Evolutionary conservation across 2,329 filamentous ascomycete genomes (phyloP).

Genomic region (Colletotrichum musae): DNA sequence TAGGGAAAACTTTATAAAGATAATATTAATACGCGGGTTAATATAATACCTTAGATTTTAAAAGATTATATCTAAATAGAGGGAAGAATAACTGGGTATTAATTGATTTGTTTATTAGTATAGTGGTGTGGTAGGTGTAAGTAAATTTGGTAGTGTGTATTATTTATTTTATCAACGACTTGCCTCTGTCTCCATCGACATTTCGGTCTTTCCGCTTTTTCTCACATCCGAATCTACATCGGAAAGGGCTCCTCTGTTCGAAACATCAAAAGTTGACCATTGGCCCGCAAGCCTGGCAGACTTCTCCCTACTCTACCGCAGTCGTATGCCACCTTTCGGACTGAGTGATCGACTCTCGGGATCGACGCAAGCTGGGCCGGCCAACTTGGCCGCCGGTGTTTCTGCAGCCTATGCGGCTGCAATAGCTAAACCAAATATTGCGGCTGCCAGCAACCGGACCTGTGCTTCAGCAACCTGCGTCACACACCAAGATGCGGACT

Average conservation of each 20-base stretch:
- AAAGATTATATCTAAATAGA: too few relatives aligned
- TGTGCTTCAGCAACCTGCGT: neutral
- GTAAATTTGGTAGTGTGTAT: too few relatives aligned
- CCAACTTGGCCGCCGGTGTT: slow-evolving; percentile 10
- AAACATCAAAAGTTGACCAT: neutral
- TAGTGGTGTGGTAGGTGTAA: too few relatives aligned
- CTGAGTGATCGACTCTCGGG: slow-evolving; percentile 21
- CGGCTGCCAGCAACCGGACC: slow-evolving; percentile 4
- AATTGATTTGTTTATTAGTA: too few relatives aligned
- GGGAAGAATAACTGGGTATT: too few relatives aligned
- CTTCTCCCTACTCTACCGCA: neutral
- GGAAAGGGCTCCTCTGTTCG: neutral
- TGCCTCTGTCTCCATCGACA: slow-evolving; percentile 12
- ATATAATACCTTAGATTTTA: too few relatives aligned
- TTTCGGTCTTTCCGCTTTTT: slow-evolving; percentile 9
- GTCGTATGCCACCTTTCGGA: neutral
- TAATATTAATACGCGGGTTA: too few relatives aligned
- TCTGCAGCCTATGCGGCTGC: slow-evolving; percentile 32
- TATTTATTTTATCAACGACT: too few relatives aligned
- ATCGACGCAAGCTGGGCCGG: slow-evolving; percentile 26
- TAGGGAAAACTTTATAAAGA: too few relatives aligned
- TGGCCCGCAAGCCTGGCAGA: neutral
- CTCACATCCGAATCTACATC: neutral
- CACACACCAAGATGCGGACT: neutral
- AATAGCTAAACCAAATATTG: slow-evolving; percentile 33